Evolutionary conservation across 2,329 filamentous ascomycete genomes (phyloP), one percentile per base, ranked within the genome.

Genomic region (Pseudopithomyces maydicus): DNA sequence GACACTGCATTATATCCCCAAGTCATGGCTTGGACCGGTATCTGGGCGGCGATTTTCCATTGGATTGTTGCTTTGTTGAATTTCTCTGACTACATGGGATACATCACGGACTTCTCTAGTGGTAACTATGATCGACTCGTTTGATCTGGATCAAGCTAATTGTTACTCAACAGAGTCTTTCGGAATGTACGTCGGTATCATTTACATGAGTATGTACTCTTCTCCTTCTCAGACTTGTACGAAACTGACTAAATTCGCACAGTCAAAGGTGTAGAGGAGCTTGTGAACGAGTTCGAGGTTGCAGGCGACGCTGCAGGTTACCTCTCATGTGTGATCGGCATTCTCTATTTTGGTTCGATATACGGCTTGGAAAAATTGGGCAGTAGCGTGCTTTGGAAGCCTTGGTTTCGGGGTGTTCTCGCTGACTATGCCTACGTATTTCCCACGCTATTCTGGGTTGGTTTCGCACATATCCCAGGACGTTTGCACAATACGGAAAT

Each of bases 41-140:
- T 86, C 20, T 86, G 82, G 83, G 80, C 81, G 0, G 82, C 82
- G 1, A 80, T 85, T 17, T 83, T 83, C 42, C 84, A 87, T 64
- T 86, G 82, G 82, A 74, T 84, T 6, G 78, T 81, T 6, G 79
- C 82, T 0, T 70, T 83, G 22, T 79, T 78, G 52, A 85, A 85
- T 56, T 71, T 77, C 38, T 84, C 82, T 65, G 81, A 85, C 63
- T 85, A 84, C 64, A 84, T 85, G 82, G 79, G 82, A 6, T 85
- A 84, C 61, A 81, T 85, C 29, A 85, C 83, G 2, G 82, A 84
- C 55, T 85, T 85, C 57, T 83, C 81, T 0, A 81, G 79, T 52
- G 26, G 26, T 29, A 29, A 29, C 5, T 29, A 29, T 29, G 26
- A 29, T 29, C 26, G 26, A 29, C 5, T 8, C 8, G 26, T 29